Evolutionary conservation across 495 filamentous ascomycete species (phyloP).

Genomic region (Annulohypoxylon nitens): DNA sequence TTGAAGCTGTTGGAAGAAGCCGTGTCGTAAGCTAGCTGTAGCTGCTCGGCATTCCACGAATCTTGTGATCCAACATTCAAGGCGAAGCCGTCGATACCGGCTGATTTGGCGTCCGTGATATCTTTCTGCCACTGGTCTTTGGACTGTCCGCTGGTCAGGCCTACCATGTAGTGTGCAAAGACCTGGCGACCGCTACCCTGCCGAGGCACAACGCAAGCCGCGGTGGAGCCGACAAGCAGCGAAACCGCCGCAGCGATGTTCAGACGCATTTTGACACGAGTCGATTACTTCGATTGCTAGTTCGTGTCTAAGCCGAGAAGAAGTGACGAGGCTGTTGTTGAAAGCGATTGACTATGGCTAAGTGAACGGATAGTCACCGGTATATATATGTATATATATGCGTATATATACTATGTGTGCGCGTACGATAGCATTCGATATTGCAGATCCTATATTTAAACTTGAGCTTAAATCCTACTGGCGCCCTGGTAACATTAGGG

Average conservation of each 20-base stretch:
- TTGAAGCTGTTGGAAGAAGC: slow-evolving; percentile 69
- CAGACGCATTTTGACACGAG: slow-evolving; percentile 30
- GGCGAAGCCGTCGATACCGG: slow-evolving; percentile 79
- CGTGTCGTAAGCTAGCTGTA: slow-evolving; percentile 67
- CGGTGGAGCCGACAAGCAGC: slow-evolving; percentile 38
- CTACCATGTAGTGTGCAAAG: slow-evolving; percentile 67
- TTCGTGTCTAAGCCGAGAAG: not conserved
- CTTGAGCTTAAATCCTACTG: slow-evolving; percentile 31
- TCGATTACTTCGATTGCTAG: slow-evolving; percentile 4
- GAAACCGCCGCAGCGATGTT: slow-evolving; percentile 30
- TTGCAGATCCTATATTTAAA: slow-evolving; percentile 28
- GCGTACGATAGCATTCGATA: not conserved
- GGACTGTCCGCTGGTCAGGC: slow-evolving; percentile 59
- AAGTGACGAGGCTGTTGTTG: slow-evolving; percentile 20
- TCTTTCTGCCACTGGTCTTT: slow-evolving; percentile 69
- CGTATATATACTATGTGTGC: not conserved
- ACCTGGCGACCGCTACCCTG: slow-evolving; percentile 50
- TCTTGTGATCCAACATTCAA: slow-evolving; percentile 73
- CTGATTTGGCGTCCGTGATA: slow-evolving; percentile 69
- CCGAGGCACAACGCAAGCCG: slow-evolving; percentile 30
- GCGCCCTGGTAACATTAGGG: slow-evolving; percentile 20
- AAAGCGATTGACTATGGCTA: slow-evolving; percentile 14
- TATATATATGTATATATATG: slow-evolving; percentile 19
- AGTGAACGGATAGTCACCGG: not conserved
- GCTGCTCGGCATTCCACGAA: slow-evolving; percentile 61